A percentile compares a stretch with the other conserved stretches of the same genome.
These are phyloP conservation scores for Candida nitratophila DNA, from an alignment of 805 yeast species.

Conservation along the genomic window DNA sequence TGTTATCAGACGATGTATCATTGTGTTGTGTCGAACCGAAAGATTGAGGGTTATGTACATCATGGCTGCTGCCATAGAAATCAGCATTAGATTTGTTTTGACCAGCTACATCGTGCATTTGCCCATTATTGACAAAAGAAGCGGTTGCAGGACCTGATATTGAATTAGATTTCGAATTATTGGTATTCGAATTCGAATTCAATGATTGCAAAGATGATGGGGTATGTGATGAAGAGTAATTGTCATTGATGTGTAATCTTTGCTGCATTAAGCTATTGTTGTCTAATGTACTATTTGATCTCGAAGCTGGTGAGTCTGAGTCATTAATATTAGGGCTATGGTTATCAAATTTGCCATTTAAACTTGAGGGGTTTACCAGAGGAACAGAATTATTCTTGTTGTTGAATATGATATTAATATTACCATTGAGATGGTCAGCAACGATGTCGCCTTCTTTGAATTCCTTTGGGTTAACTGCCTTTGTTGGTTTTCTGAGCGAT, in stretches of 20 bases:
- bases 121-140: too few relatives aligned
- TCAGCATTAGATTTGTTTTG: too few relatives aligned
- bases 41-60: too few relatives aligned
- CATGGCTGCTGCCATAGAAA: too few relatives aligned
- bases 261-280: not conserved
- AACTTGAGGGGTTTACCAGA: conserved; percentile 10
- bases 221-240: not conserved
- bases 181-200: not conserved
- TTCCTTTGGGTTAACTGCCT: conserved; percentile 5
- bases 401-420: conserved; percentile 44
- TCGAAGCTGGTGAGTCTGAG: not conserved
- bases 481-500: conserved; percentile 24
- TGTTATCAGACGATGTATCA: too few relatives aligned
- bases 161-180: not conserved
- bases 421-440: conserved; percentile 34
- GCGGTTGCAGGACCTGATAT: not conserved
- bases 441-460: conserved; percentile 25
- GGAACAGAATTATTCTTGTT: conserved; percentile 49
- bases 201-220: not conserved
- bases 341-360: too few relatives aligned
- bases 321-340: not conserved
- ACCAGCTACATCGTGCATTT: too few relatives aligned
- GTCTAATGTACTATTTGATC: not conserved
- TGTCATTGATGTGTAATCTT: not conserved
- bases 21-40: too few relatives aligned